Percentiles rank a stretch among this genome's conserved stretches.
phyloP scores from a whole-genome alignment of 495 filamentous ascomycete genomes.

The Parachaetomium inaequale region DNA sequence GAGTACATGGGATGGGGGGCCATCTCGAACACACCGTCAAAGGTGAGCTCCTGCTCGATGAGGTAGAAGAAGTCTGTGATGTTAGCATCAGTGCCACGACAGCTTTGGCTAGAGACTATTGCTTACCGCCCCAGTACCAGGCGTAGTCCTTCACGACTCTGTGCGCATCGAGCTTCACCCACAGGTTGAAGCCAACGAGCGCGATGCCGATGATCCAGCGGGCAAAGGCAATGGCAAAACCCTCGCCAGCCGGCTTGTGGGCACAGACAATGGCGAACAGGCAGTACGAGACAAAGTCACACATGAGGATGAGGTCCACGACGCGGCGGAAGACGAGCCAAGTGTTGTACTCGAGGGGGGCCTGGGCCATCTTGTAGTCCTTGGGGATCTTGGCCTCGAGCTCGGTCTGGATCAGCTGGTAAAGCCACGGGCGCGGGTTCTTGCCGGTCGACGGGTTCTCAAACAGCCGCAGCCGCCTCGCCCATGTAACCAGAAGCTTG shows the following conservation, averaged over 20 bases:
- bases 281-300: slow-evolving; percentile 95
- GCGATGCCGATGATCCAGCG: slow-evolving; percentile 80
- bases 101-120: background rate
- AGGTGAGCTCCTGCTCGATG: slow-evolving; percentile 95
- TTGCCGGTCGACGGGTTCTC: slow-evolving; percentile 74
- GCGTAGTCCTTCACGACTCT: slow-evolving; percentile 99
- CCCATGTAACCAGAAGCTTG: slow-evolving; percentile 81
- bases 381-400: slow-evolving; percentile 89
- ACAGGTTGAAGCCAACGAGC: slow-evolving; percentile 91
- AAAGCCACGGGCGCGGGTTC: slow-evolving; percentile 76
- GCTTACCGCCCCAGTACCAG: slow-evolving; percentile 86
- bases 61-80: slow-evolving; percentile 87
- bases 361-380: slow-evolving; percentile 90
- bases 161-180: slow-evolving; percentile 98
- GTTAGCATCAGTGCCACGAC: slow-evolving; percentile 13
- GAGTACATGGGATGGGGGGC: slow-evolving; percentile 99
- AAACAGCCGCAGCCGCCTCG: slow-evolving; percentile 78
- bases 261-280: slow-evolving; percentile 91
- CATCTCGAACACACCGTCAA: slow-evolving; percentile 99
- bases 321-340: slow-evolving; percentile 95
- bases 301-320: slow-evolving; percentile 95
- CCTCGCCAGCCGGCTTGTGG: slow-evolving; percentile 67
- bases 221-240: slow-evolving; percentile 58
- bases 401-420: slow-evolving; percentile 77
- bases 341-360: slow-evolving; percentile 96